Base-by-base conservation (phyloP, 208 protist species). In the Leptomonas seymouri region DNA sequence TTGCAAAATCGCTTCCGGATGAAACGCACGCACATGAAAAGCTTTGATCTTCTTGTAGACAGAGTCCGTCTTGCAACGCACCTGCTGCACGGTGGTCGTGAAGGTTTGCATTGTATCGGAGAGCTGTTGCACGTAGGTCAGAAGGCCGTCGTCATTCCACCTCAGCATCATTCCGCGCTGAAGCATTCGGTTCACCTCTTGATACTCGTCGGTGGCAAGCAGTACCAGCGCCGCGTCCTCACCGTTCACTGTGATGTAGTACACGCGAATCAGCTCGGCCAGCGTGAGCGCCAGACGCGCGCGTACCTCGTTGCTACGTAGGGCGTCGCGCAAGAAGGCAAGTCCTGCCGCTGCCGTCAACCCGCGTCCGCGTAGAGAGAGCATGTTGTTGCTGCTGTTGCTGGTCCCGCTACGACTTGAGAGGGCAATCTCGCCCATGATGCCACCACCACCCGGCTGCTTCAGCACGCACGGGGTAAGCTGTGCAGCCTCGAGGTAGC, bases 161-260 rank as follows among this genome's bases (percentile, higher is more conserved):
- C 60, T 76, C 28, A 97, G 69, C 27, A 58, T 23, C 21, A 84
- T 80, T 20, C 89, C 89, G 8, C 77, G 65, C 67, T 85, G 67
- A 59, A 97, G 65, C 21, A 67, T 74, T 21, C 84, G 61, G 50
- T 94, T 85, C 14, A 94, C 84, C 16, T 71, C 74, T 20, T 76
- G 64, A 78, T 97, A 97, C 63, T 93, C 82, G 5, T 90, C 85
- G 12, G 87, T 90, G 21, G 80, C 84, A 36, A 97, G 84, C 27
- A 91, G 81, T 12, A 86, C 76, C 25, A 97, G 67, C 23, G 82
- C 80, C n/a, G 88, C 82, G 57, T 94, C 92, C 36, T 97, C 92
- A 48, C 77, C 80, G 44, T 87, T 75, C 20, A 94, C 74, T 2
- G 81, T 79, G 46, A 77, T 67, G 79, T 95, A 91, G 84, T 91